These are phyloP conservation scores for Paspalum vaginatum DNA, from an alignment of 176 grass and related monocot species.

Conservation along the genomic window DNA sequence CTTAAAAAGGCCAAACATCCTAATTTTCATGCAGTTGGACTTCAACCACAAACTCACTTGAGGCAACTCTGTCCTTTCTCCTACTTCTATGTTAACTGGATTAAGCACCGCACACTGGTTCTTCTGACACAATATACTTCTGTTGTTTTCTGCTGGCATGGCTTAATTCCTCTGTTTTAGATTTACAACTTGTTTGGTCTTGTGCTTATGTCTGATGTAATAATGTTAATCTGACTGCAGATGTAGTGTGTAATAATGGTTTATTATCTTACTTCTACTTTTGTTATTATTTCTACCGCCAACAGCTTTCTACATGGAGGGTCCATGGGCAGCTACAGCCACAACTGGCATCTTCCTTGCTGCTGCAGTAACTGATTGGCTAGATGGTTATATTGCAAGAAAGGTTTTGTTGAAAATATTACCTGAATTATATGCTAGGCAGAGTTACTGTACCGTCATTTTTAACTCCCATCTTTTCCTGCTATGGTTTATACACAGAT, in stretches of 20 bases:
- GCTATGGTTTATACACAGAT: conserved; percentile 60
- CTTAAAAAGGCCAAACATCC: conserved; percentile 2
- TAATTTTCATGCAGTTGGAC: conserved; percentile 11
- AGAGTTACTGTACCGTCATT: conserved; percentile 6
- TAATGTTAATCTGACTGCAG: conserved; percentile 18
- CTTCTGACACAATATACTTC: conserved; percentile 4
- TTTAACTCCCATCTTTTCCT: conserved; percentile 2
- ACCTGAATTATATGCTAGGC: conserved; percentile 22
- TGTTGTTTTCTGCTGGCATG: not conserved
- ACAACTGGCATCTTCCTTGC: conserved; percentile 94
- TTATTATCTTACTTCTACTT: not conserved
- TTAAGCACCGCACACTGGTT: conserved; percentile 13
- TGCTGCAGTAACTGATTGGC: conserved; percentile 95
- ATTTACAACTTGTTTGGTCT: not conserved
- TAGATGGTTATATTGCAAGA: conserved; percentile 97
- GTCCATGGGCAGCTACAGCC: conserved; percentile 69
- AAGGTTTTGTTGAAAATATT: conserved; percentile 70
- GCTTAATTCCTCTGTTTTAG: too few species aligned
- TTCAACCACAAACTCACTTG: conserved; percentile 4
- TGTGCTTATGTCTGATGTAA: conserved; percentile 18
- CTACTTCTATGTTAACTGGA: not conserved
- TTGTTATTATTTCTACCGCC: not conserved
- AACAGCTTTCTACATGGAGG: conserved; percentile 94
- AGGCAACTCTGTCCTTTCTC: not conserved
- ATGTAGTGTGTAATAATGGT: not conserved